These are phyloP conservation scores for Marsdenia floribunda DNA, from an alignment of 257 asterid genomes.

Conservation along the genomic window DNA sequence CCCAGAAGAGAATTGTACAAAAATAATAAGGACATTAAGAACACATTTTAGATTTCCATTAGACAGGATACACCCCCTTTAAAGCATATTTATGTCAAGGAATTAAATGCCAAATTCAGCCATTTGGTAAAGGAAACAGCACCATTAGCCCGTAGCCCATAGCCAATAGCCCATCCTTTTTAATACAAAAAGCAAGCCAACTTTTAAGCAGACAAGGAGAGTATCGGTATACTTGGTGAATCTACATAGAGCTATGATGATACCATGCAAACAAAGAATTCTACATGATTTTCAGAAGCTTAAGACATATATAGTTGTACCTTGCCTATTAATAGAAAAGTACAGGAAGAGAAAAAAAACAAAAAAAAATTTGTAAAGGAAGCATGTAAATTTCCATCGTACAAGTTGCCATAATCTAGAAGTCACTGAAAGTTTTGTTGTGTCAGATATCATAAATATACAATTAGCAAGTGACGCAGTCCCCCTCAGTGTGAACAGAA, in stretches of 20 bases:
- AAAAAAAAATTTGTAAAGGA: neutral
- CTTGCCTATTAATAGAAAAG: neutral
- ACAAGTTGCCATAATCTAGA: neutral
- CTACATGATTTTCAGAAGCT: neutral
- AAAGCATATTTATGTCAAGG: neutral
- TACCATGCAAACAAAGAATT: neutral
- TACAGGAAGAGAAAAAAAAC: neutral
- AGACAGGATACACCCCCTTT: neutral
- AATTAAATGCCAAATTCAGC: neutral
- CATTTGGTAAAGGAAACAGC: neutral
- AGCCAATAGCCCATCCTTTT: neutral
- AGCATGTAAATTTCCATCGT: neutral
- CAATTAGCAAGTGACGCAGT: neutral
- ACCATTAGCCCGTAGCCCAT: neutral
- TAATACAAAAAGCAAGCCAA: neutral
- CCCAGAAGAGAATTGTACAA: neutral
- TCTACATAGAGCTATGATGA: neutral
- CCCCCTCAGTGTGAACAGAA: neutral
- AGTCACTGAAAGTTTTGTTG: neutral
- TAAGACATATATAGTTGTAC: neutral
- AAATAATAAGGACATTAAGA: neutral
- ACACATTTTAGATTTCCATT: neutral
- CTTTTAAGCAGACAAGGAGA: neutral
- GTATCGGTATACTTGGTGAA: neutral
- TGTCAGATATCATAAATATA: neutral